phyloP scores from a whole-genome alignment of 768 basidiomycete genomes.

The Tylopilus intermedius region DNA sequence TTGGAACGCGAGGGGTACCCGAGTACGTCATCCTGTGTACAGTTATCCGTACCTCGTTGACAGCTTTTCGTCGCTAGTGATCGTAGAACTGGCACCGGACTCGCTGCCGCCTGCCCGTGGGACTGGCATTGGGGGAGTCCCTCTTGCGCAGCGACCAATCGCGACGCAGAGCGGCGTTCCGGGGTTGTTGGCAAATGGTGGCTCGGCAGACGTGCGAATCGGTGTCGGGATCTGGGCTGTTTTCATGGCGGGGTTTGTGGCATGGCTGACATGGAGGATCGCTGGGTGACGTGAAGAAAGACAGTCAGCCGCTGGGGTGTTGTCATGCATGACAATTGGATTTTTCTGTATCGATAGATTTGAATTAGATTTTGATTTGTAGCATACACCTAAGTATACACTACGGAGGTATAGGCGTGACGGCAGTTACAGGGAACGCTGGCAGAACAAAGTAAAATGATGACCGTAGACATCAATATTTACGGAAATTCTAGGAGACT shows the following conservation, averaged over 20 bases:
- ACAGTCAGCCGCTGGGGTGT: no score
- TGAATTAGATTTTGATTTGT: constrained; percentile 8
- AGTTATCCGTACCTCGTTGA: neutral
- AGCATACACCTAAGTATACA: neutral
- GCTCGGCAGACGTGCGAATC: constrained; percentile 6
- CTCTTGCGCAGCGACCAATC: constrained; percentile 22
- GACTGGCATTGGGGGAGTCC: constrained; percentile 28
- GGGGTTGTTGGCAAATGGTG: constrained; percentile 14
- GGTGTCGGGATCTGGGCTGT: constrained; percentile 18
- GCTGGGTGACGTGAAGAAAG: constrained; percentile 5
- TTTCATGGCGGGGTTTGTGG: constrained; percentile 8
- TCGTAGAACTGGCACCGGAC: constrained; percentile 39
- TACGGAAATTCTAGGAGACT: no score
- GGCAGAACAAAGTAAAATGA: neutral
- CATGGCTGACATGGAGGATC: constrained; percentile 20
- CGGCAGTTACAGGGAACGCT: neutral
- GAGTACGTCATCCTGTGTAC: constrained; percentile 14
- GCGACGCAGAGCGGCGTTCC: constrained; percentile 10
- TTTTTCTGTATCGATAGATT: constrained; percentile 1
- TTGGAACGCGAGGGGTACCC: constrained; percentile 24
- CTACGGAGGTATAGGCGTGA: neutral
- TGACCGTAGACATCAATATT: no score
- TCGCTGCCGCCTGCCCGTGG: constrained; percentile 19
- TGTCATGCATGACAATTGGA: neutral
- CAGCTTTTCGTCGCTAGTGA: constrained; percentile 26